These are phyloP conservation scores for Pseudoscleropodium purum DNA, from an alignment of 225 moss, liverwort and hornwort species.

Conservation along the genomic window DNA sequence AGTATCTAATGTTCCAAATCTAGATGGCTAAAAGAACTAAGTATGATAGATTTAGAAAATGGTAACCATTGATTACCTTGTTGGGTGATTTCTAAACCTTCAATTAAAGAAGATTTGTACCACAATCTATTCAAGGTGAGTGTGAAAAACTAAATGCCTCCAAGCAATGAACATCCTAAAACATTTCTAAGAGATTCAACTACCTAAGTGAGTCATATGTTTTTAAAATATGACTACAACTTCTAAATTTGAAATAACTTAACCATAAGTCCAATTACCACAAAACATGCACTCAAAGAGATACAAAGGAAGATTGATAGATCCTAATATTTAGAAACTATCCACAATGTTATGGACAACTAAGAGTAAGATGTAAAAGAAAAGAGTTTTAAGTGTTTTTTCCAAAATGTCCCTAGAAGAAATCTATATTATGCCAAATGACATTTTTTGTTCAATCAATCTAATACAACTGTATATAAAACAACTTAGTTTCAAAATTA, in stretches of 20 bases:
- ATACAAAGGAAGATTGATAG: neutral
- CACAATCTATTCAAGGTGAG: neutral
- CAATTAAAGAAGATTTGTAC: neutral
- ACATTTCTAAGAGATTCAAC: neutral
- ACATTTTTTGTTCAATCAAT: too few relatives aligned
- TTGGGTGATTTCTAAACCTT: neutral
- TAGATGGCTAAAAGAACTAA: neutral
- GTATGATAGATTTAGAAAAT: neutral
- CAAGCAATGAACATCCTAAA: neutral
- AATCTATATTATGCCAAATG: too few relatives aligned
- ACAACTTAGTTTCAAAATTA: too few relatives aligned
- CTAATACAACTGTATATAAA: too few relatives aligned
- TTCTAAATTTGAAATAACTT: neutral
- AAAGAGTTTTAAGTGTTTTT: neutral
- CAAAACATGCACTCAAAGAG: neutral
- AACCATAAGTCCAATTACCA: neutral
- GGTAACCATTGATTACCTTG: neutral
- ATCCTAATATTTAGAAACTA: accelerated
- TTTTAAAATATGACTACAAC: neutral
- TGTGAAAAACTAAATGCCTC: neutral
- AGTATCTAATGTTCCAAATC: neutral
- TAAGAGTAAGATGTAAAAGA: neutral
- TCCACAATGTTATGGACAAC: neutral
- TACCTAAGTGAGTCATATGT: neutral
- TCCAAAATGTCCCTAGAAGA: too few relatives aligned